Conservation (phyloP, 1,284 basidiomycete species). For the Boletus sp. region DNA sequence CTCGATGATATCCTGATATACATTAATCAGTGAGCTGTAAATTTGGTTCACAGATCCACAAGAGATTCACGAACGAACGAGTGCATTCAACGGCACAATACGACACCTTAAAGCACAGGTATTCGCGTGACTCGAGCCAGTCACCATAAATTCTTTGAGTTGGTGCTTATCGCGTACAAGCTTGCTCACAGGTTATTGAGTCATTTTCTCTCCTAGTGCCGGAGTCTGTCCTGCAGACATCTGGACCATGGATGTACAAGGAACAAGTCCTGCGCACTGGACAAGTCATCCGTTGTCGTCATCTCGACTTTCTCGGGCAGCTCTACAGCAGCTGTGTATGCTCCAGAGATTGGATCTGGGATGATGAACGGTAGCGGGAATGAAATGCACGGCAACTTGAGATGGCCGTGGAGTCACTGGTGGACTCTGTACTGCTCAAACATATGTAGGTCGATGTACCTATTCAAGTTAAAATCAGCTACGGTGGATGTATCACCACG, state of each 20-base stretch:
- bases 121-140: too few species aligned
- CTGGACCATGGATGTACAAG: constrained; percentile 6
- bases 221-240: too few species aligned
- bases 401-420: constrained; percentile 5
- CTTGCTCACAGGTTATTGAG: too few species aligned
- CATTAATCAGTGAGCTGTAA: too few species aligned
- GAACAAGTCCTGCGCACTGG: background rate
- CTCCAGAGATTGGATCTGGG: background rate
- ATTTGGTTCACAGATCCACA: too few species aligned
- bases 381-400: constrained; percentile 2
- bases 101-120: too few species aligned
- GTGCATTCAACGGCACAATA: too few species aligned
- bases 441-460: background rate
- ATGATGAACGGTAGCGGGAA: background rate
- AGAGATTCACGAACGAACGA: too few species aligned
- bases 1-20: too few species aligned
- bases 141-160: too few species aligned
- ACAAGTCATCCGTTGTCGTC: background rate
- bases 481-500: background rate
- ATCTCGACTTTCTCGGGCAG: constrained; percentile 2
- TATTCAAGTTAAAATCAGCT: background rate
- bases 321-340: background rate
- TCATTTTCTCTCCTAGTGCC: too few species aligned
- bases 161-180: too few species aligned
- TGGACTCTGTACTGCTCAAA: background rate